Percentiles rank a stretch among this genome's conserved stretches.
Conservation (phyloP, 2,329 filamentous ascomycete species). For the Zasmidium angulare region DNA sequence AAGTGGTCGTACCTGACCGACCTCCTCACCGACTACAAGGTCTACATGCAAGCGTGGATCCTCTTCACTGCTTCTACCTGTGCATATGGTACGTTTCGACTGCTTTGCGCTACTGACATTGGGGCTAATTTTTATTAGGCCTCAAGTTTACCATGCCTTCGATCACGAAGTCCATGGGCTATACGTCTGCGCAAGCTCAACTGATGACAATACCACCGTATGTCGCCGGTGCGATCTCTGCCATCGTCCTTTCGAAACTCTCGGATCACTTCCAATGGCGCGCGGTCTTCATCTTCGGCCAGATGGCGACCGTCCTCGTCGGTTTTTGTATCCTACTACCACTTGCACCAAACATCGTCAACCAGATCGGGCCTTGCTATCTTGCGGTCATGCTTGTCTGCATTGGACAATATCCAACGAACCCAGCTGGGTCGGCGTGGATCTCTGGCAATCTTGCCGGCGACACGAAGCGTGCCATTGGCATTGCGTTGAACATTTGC, state of each 20-base stretch:
- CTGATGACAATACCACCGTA: slow-evolving; percentile 33
- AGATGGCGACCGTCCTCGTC: slow-evolving; percentile 19
- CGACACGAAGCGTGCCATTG: slow-evolving; percentile 38
- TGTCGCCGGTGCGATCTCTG: slow-evolving; percentile 33
- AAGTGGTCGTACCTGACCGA: slow-evolving; percentile 26
- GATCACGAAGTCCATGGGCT: slow-evolving; percentile 20
- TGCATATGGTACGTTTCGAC: slow-evolving; percentile 26
- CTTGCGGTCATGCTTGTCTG: slow-evolving; percentile 29
- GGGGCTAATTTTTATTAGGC: neutral
- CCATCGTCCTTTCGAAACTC: slow-evolving; percentile 46
- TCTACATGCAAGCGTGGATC: slow-evolving; percentile 25
- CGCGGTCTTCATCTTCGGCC: slow-evolving; percentile 56
- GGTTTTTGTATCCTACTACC: slow-evolving; percentile 23
- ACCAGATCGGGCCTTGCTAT: slow-evolving; percentile 13
- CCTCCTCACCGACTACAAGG: slow-evolving; percentile 24
- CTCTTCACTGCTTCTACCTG: slow-evolving; percentile 22
- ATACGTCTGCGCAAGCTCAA: slow-evolving; percentile 22
- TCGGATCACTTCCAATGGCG: slow-evolving; percentile 59
- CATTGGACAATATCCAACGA: slow-evolving; percentile 25
- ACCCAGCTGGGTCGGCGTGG: slow-evolving; percentile 31
- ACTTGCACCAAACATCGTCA: slow-evolving; percentile 20
- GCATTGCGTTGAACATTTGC: slow-evolving; percentile 41
- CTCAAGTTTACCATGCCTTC: slow-evolving; percentile 22
- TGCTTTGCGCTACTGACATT: neutral
- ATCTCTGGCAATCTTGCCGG: slow-evolving; percentile 34